A percentile compares a stretch with the other conserved stretches of the same genome.
These are phyloP conservation scores for Penicillium sp. DNA, from an alignment of 2,329 filamentous ascomycete genomes.

Conservation along the genomic window DNA sequence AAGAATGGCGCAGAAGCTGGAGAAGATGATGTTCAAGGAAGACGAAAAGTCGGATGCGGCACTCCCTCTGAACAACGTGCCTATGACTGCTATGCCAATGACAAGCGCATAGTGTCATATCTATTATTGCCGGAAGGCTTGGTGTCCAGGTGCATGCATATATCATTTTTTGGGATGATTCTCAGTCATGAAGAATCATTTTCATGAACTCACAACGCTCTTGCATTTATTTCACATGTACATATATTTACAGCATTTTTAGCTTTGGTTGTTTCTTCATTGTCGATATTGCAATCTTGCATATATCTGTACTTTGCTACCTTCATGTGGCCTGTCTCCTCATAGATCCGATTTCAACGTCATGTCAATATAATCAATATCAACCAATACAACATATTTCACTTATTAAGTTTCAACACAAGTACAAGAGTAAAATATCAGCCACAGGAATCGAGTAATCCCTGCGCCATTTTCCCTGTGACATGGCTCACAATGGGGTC, in stretches of 20 bases:
- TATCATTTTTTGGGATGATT: background rate
- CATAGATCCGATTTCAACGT: background rate
- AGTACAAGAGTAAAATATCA: background rate
- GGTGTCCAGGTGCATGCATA: background rate
- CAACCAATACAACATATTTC: background rate
- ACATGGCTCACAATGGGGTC: no score
- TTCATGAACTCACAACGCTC: slow-evolving; percentile 1
- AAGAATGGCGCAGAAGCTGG: slow-evolving; percentile 51
- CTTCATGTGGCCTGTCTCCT: background rate
- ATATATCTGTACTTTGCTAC: background rate
- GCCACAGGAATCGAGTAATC: background rate
- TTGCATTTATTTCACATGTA: background rate
- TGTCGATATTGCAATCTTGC: background rate
- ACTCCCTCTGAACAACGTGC: slow-evolving; percentile 23
- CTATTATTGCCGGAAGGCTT: background rate
- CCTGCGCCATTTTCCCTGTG: background rate
- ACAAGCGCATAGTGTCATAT: background rate
- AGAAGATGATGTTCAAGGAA: slow-evolving; percentile 51
- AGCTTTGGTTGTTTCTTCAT: background rate
- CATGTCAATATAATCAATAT: slow-evolving; percentile 1
- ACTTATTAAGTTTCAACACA: background rate
- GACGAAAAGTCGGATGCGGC: slow-evolving; percentile 39
- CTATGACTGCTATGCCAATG: slow-evolving; percentile 25
- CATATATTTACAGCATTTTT: slow-evolving; percentile 1
- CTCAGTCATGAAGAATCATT: background rate